phyloP scores from a whole-genome alignment of 345 rosid species.

The Eucalyptus pauciflora region DNA sequence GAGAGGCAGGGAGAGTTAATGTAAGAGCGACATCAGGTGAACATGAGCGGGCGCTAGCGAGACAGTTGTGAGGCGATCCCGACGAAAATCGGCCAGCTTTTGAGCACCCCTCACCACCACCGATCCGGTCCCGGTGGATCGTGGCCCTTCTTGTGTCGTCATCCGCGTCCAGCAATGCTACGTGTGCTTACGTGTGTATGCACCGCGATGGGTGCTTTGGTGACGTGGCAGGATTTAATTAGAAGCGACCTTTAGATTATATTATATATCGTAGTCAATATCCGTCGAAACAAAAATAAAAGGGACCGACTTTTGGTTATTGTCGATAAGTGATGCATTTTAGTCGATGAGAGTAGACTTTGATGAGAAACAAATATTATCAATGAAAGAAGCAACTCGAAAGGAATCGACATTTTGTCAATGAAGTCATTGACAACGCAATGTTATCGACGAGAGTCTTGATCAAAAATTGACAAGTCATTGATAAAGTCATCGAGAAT shows the following conservation, averaged over 20 bases:
- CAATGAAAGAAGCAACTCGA: rapidly evolving
- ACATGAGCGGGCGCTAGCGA: background rate
- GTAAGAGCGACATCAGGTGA: background rate
- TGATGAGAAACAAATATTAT: background rate
- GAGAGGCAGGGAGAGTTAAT: background rate
- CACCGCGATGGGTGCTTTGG: background rate
- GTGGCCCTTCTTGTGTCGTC: background rate
- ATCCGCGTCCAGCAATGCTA: background rate
- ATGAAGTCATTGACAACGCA: rapidly evolving
- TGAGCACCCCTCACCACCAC: background rate
- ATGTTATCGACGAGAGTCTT: background rate
- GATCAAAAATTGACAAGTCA: background rate
- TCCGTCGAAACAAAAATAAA: background rate
- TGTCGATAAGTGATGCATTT: background rate
- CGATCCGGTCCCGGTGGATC: background rate
- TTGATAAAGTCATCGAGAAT: background rate
- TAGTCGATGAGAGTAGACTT: background rate
- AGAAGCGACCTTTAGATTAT: background rate
- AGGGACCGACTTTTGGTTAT: background rate
- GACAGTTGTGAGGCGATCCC: background rate
- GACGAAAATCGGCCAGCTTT: background rate
- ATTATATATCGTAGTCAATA: background rate
- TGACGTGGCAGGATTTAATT: background rate
- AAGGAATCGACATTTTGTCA: background rate
- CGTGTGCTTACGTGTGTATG: background rate